Conservation (phyloP, 352 stramenopile species). For the Phytopythium ostracodes region DNA sequence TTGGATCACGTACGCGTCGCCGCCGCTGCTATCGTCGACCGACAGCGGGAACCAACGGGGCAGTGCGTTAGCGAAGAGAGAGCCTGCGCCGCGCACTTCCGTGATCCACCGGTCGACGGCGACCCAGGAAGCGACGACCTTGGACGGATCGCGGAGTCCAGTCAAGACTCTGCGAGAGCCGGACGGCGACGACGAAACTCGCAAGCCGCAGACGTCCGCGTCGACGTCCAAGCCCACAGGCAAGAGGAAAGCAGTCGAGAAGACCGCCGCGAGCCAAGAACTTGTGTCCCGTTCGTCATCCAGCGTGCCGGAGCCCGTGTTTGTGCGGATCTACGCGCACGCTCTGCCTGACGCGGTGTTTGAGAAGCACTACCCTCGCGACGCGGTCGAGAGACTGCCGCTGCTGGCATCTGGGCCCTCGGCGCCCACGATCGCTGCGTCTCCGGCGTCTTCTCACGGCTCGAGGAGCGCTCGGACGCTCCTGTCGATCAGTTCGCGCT, state of each 20-base stretch:
- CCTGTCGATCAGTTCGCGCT: constrained; percentile 9
- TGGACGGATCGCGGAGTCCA: constrained; percentile 15
- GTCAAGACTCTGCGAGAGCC: constrained; percentile 8
- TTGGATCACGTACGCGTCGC: constrained; percentile 24
- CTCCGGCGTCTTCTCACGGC: constrained; percentile 9
- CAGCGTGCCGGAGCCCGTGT: constrained; percentile 19
- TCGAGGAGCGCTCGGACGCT: constrained; percentile 12
- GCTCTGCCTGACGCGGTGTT: constrained; percentile 45
- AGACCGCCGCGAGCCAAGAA: background rate
- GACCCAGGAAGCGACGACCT: constrained; percentile 44
- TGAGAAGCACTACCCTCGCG: constrained; percentile 41
- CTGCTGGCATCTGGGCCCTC: constrained; percentile 25
- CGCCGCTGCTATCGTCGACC: background rate
- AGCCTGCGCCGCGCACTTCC: constrained; percentile 22
- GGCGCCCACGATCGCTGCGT: background rate
- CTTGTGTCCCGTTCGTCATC: too few species aligned
- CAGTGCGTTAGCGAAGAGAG: background rate
- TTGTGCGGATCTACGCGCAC: constrained; percentile 52
- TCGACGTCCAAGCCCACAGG: constrained; percentile 3
- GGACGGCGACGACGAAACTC: background rate
- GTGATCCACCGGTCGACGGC: constrained; percentile 61
- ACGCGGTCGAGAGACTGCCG: constrained; percentile 28
- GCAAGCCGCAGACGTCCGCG: background rate
- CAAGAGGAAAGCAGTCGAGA: background rate
- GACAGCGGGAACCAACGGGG: constrained; percentile 2